These are phyloP conservation scores for Puccinia novopanici DNA, from an alignment of 1,284 basidiomycete genomes.

Conservation along the genomic window DNA sequence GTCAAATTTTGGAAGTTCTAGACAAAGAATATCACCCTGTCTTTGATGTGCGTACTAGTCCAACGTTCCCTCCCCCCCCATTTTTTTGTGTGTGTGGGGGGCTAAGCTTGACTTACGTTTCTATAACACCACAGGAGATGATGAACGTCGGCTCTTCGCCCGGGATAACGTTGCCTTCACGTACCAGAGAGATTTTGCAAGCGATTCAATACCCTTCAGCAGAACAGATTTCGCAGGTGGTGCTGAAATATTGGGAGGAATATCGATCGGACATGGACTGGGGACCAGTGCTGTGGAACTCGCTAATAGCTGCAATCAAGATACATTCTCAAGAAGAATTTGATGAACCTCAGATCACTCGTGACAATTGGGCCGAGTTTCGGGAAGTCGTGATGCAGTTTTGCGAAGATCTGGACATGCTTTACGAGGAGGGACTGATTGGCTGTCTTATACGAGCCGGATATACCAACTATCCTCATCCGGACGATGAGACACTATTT, in stretches of 20 bases:
- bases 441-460: slow-evolving; percentile 25
- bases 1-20: slow-evolving; percentile 46
- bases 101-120: not conserved
- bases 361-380: slow-evolving; percentile 5
- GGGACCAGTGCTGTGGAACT: slow-evolving; percentile 44
- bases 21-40: slow-evolving; percentile 37
- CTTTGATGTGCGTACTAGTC: slow-evolving; percentile 22
- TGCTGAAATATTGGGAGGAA: slow-evolving; percentile 40
- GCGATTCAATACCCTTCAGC: slow-evolving; percentile 35
- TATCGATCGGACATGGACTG: slow-evolving; percentile 41
- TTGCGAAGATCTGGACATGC: slow-evolving; percentile 46
- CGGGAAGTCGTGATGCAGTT: slow-evolving; percentile 38
- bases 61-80: not conserved
- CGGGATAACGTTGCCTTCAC: slow-evolving; percentile 22
- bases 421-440: slow-evolving; percentile 34
- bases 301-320: slow-evolving; percentile 26
- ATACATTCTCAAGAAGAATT: slow-evolving; percentile 29
- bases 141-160: not conserved
- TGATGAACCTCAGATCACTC: not conserved
- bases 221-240: slow-evolving; percentile 22
- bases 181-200: slow-evolving; percentile 36
- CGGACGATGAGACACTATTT: slow-evolving; percentile 31
- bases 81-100: not conserved
- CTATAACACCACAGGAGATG: slow-evolving; percentile 8
- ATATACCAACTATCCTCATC: slow-evolving; percentile 26